Conservation (phyloP, 257 asterid species). For the Echium plantagineum region DNA sequence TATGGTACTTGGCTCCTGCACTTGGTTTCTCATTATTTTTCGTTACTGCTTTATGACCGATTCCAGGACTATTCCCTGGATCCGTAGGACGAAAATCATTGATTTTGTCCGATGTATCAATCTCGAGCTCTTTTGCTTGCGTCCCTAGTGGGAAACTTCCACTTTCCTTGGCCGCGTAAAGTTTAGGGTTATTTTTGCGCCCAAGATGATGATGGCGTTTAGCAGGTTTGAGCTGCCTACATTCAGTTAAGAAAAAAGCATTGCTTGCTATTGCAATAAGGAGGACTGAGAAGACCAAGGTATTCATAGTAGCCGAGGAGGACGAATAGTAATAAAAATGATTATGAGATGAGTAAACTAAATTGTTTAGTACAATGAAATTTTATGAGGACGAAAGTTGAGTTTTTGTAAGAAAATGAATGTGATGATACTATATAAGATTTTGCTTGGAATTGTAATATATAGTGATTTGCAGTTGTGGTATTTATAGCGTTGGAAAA, state of each 20-base stretch:
- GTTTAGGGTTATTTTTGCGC: neutral
- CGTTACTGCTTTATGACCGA: neutral
- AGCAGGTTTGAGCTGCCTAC: neutral
- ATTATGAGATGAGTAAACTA: too few relatives aligned
- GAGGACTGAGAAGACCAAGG: neutral
- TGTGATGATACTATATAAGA: neutral
- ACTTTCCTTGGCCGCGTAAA: neutral
- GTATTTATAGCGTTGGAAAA: neutral
- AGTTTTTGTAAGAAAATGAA: neutral
- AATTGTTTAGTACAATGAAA: neutral
- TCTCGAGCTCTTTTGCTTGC: neutral
- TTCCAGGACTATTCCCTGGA: neutral
- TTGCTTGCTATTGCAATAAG: neutral
- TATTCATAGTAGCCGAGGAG: neutral
- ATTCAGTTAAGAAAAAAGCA: neutral
- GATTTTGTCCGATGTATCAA: neutral
- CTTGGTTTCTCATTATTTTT: neutral
- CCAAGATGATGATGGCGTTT: neutral
- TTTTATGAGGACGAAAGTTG: neutral
- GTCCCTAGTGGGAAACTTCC: neutral
- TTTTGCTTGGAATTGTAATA: neutral
- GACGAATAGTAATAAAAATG: too few relatives aligned
- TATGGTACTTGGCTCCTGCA: slow-evolving; percentile 15
- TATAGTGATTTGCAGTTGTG: neutral
- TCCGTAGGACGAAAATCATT: neutral